Percentiles rank a stretch among this genome's conserved stretches.
phyloP scores from a whole-genome alignment of 1,139 yeast species.

The Kodamaea sp. region DNA sequence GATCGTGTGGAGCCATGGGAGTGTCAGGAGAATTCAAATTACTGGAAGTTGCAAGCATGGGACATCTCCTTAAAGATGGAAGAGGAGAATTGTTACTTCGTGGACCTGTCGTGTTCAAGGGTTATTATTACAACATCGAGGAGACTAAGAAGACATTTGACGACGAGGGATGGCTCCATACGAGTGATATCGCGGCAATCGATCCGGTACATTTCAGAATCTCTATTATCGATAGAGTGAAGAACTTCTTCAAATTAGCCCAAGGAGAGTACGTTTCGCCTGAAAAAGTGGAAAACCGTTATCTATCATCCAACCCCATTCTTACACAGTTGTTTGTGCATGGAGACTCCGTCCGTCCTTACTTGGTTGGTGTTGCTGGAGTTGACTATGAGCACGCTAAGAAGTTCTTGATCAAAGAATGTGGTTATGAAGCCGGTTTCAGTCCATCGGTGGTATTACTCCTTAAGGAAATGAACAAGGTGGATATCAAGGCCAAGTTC shows the following conservation, averaged over 20 bases:
- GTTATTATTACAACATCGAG: slow-evolving; percentile 59
- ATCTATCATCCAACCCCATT: slow-evolving; percentile 34
- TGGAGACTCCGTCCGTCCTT: slow-evolving; percentile 66
- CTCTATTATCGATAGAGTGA: slow-evolving; percentile 43
- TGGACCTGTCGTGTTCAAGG: slow-evolving; percentile 65
- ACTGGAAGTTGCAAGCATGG: slow-evolving; percentile 65
- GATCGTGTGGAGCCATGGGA: slow-evolving; percentile 18
- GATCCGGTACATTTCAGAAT: slow-evolving; percentile 26
- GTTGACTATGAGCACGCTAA: slow-evolving; percentile 37
- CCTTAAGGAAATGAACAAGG: slow-evolving; percentile 26
- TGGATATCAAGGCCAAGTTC: slow-evolving; percentile 25
- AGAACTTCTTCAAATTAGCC: slow-evolving; percentile 45
- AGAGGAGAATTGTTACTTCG: slow-evolving; percentile 61
- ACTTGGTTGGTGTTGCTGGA: slow-evolving; percentile 55
- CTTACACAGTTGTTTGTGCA: slow-evolving; percentile 42
- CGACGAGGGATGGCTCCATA: slow-evolving; percentile 54
- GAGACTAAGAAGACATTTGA: slow-evolving; percentile 57
- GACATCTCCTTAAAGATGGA: slow-evolving; percentile 45
- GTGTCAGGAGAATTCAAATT: slow-evolving; percentile 8
- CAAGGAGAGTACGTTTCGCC: slow-evolving; percentile 50
- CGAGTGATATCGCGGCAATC: slow-evolving; percentile 43
- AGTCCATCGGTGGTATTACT: slow-evolving; percentile 22
- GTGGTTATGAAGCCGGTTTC: slow-evolving; percentile 11
- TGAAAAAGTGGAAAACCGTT: slow-evolving; percentile 42
- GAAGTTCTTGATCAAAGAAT: slow-evolving; percentile 23